Percentiles rank a stretch among this genome's conserved stretches.
Conservation (phyloP, 75 land plant genomes). For the Selaginella moellendorffii region DNA sequence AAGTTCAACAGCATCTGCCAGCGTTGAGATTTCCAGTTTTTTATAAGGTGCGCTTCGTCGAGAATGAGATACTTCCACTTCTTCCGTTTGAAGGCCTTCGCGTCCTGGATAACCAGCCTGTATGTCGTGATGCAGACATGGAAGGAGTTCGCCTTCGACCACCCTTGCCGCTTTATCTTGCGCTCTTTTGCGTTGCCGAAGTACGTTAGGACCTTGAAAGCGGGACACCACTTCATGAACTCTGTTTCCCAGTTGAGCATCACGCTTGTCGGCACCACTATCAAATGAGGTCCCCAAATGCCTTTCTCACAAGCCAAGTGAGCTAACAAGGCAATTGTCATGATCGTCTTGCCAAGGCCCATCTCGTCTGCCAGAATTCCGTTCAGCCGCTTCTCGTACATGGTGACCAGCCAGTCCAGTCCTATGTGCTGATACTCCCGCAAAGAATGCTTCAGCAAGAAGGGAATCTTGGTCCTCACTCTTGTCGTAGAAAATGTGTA, state of each 20-base stretch:
- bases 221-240: conserved; percentile 99
- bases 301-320: conserved; percentile 98
- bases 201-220: conserved; percentile 91
- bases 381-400: conserved; percentile 96
- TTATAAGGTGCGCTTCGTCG: conserved; percentile 97
- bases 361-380: conserved; percentile 99
- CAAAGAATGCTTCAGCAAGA: conserved; percentile 80
- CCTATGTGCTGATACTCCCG: conserved; percentile 99
- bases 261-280: conserved; percentile 98
- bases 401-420: conserved; percentile 96
- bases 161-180: conserved; percentile 81
- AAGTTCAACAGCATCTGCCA: conserved; percentile 98
- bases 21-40: conserved; percentile 99
- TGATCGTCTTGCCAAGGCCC: conserved; percentile 99
- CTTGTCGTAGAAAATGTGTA: conserved; percentile 94
- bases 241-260: conserved; percentile 99
- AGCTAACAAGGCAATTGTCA: conserved; percentile 93
- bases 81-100: conserved; percentile 94
- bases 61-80: conserved; percentile 97
- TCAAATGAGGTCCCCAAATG: conserved; percentile 99
- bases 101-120: conserved; percentile 93
- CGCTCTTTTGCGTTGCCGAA: conserved; percentile 98
- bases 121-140: conserved; percentile 98
- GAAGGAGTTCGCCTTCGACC: conserved; percentile 90
- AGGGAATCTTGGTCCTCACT: conserved; percentile 92